phyloP scores from a whole-genome alignment of 2,329 filamentous ascomycete genomes.

The Fragosphaeria purpurea region DNA sequence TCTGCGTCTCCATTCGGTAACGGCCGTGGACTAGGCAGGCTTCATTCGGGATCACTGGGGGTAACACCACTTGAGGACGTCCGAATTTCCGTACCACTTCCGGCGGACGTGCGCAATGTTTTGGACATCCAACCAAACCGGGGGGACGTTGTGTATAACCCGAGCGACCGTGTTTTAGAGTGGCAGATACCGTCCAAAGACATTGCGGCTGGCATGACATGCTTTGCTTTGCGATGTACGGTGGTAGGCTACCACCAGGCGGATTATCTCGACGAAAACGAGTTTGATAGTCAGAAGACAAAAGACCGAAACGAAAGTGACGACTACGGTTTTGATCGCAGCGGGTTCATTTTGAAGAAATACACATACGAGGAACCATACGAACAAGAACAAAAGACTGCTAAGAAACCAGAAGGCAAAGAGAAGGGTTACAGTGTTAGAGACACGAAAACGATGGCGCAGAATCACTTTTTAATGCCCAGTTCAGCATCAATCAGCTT shows the following conservation, averaged over 20 bases:
- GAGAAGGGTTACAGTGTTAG: neutral
- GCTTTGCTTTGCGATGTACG: constrained; percentile 68
- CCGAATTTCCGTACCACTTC: constrained; percentile 67
- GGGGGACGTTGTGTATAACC: constrained; percentile 75
- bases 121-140: constrained; percentile 70
- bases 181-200: constrained; percentile 79
- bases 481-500: constrained; percentile 66
- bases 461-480: constrained; percentile 71
- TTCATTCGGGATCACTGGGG: constrained; percentile 43
- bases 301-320: no score
- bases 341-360: constrained; percentile 42
- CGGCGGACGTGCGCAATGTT: constrained; percentile 68
- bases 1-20: neutral
- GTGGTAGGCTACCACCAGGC: constrained; percentile 52
- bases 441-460: constrained; percentile 41
- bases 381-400: constrained; percentile 28
- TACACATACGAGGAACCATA: constrained; percentile 47
- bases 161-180: constrained; percentile 61
- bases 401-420: constrained; percentile 15
- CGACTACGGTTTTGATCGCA: constrained; percentile 32
- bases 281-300: constrained; percentile 26
- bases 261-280: constrained; percentile 26
- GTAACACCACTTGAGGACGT: constrained; percentile 65
- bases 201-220: constrained; percentile 53
- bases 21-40: constrained; percentile 28